Conservation (phyloP, 1,284 basidiomycete genomes). For the Cutaneotrichosporon spelunceum region DNA sequence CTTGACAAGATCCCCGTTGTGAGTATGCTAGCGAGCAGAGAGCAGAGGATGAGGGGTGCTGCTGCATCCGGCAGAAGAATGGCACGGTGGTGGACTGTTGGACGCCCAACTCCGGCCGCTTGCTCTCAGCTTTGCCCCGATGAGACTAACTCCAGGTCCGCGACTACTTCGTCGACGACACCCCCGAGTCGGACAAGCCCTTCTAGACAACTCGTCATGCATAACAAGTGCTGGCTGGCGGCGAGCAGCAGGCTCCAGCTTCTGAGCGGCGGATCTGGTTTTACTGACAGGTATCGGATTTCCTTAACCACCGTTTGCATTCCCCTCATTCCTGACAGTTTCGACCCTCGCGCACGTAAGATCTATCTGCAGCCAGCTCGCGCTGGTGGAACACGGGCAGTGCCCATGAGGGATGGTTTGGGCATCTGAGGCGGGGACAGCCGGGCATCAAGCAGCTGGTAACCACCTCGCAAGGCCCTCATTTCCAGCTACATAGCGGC, state of each 20-base stretch:
- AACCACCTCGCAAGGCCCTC: too few relatives aligned
- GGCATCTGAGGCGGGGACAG: too few relatives aligned
- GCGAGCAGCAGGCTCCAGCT: background rate
- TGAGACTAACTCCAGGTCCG: constrained; percentile 21
- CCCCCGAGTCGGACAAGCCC: constrained; percentile 51
- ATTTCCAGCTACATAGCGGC: too few relatives aligned
- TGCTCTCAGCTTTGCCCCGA: too few relatives aligned
- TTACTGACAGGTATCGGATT: background rate
- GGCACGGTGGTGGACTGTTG: too few relatives aligned
- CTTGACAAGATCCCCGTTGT: constrained; percentile 47
- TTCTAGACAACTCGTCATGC: constrained; percentile 36
- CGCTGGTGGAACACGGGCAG: too few relatives aligned
- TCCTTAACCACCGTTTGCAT: background rate
- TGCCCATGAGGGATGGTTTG: too few relatives aligned
- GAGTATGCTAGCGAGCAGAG: constrained; percentile 25
- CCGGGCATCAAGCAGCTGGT: too few relatives aligned
- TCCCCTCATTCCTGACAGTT: background rate
- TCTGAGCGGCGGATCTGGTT: background rate
- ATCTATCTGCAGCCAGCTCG: too few relatives aligned
- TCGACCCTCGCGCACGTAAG: background rate
- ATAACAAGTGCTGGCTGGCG: constrained; percentile 1
- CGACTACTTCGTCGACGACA: constrained; percentile 44
- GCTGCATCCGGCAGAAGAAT: background rate
- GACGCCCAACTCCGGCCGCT: too few relatives aligned
- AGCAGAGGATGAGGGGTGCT: background rate